Evolutionary conservation across 192 early-diverging fungal genomes (phyloP).

Genomic region (Helicostylum pulchrum): DNA sequence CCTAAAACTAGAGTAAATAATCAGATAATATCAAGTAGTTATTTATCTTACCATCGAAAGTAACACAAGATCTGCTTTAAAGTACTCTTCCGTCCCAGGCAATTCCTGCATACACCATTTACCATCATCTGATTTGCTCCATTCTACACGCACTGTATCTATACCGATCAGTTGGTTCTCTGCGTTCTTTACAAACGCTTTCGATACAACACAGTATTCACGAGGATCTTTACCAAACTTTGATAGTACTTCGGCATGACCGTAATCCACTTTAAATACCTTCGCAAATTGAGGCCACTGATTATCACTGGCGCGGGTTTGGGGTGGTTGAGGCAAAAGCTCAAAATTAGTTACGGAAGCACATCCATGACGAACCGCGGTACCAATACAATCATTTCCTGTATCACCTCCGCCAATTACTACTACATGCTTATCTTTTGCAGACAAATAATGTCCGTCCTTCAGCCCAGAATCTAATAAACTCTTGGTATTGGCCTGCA

Average conservation of each 20-base stretch:
- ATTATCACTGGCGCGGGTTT: slow-evolving; percentile 78
- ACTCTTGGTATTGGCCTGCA: slow-evolving; percentile 85
- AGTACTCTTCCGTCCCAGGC: slow-evolving; percentile 78
- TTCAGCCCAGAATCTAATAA: slow-evolving; percentile 77
- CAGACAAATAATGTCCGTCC: slow-evolving; percentile 74
- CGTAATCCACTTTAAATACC: slow-evolving; percentile 95
- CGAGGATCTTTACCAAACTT: slow-evolving; percentile 94
- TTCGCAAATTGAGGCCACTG: slow-evolving; percentile 98
- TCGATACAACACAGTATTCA: slow-evolving; percentile 92
- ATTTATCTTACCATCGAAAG: slow-evolving; percentile 85
- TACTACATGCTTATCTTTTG: slow-evolving; percentile 90
- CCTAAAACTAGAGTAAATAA: not conserved
- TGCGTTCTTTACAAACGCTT: slow-evolving; percentile 87
- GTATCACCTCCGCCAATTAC: slow-evolving; percentile 99
- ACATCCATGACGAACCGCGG: slow-evolving; percentile 89
- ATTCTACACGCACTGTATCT: slow-evolving; percentile 94
- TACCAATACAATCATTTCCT: slow-evolving; percentile 95
- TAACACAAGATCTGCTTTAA: slow-evolving; percentile 87
- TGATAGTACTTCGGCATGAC: slow-evolving; percentile 87
- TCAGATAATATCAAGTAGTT: too few relatives aligned
- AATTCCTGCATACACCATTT: slow-evolving; percentile 91
- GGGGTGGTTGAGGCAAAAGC: slow-evolving; percentile 91
- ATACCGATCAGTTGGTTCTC: slow-evolving; percentile 83
- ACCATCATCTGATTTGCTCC: slow-evolving; percentile 77
- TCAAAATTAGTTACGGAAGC: slow-evolving; percentile 94